Evolutionary conservation across 179 eudicot species (phyloP).

Genomic region (Silene vulgaris): DNA sequence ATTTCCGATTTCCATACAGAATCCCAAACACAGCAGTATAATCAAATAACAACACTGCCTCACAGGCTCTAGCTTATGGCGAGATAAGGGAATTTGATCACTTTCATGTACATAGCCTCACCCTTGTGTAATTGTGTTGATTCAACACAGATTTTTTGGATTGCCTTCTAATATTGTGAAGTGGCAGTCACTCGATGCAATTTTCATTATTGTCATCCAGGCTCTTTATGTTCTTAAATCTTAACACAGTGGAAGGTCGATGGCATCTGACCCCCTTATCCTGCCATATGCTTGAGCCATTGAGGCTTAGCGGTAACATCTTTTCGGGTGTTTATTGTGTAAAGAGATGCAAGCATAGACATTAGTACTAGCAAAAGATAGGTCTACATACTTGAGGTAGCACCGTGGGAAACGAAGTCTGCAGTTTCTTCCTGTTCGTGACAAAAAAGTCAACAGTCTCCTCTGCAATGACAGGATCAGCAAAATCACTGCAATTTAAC

Average conservation of each 20-base stretch:
- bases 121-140: not conserved
- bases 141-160: not conserved
- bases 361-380: not conserved
- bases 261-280: not conserved
- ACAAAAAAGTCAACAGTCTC: constrained; percentile 68
- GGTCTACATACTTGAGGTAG: constrained; percentile 69
- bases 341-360: not conserved
- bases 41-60: not conserved
- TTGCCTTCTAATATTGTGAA: not conserved
- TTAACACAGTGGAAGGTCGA: not conserved
- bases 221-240: not conserved
- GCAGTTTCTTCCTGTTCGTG: constrained; percentile 59
- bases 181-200: not conserved
- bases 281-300: not conserved
- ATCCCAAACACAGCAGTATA: not conserved
- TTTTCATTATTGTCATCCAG: not conserved
- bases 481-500: constrained; percentile 74
- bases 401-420: constrained; percentile 63
- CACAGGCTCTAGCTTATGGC: not conserved
- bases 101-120: not conserved
- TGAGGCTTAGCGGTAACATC: not conserved
- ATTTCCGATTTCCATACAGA: not conserved
- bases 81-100: not conserved
- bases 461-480: constrained; percentile 88
- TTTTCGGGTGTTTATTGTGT: not conserved